phyloP scores from a whole-genome alignment of 257 asterid species.

The Solanum tacnaense region DNA sequence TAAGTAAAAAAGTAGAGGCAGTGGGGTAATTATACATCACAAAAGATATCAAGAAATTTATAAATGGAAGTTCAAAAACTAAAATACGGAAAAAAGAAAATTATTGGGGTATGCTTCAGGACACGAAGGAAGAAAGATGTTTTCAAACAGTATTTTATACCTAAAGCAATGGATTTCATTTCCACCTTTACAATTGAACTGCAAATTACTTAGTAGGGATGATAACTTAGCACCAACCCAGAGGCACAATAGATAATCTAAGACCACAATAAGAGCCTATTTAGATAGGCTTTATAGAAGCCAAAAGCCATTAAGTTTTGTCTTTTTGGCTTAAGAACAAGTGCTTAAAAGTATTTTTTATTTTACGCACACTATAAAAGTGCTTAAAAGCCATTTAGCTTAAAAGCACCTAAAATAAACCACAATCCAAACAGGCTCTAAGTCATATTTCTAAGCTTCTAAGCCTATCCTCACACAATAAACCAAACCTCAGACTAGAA shows the following conservation, averaged over 20 bases:
- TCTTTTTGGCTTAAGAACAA: background rate
- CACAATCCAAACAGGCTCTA: background rate
- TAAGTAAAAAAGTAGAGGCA: background rate
- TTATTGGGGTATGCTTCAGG: background rate
- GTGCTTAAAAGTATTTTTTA: background rate
- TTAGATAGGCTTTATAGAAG: background rate
- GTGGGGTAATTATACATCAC: background rate
- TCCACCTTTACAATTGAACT: background rate
- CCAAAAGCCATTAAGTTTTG: background rate
- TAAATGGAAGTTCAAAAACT: background rate
- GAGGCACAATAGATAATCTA: background rate
- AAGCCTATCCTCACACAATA: background rate
- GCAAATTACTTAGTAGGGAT: background rate
- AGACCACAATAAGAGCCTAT: background rate
- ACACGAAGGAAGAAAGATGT: background rate
- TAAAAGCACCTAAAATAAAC: background rate
- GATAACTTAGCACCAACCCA: background rate
- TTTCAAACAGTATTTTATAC: background rate
- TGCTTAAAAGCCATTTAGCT: background rate
- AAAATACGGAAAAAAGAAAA: background rate
- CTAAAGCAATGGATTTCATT: background rate
- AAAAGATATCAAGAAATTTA: background rate
- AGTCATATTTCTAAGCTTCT: background rate
- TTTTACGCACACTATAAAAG: background rate
- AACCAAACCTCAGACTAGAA: background rate